Conservation (phyloP, 2,329 filamentous ascomycete species). For the Alternaria metachromatica region DNA sequence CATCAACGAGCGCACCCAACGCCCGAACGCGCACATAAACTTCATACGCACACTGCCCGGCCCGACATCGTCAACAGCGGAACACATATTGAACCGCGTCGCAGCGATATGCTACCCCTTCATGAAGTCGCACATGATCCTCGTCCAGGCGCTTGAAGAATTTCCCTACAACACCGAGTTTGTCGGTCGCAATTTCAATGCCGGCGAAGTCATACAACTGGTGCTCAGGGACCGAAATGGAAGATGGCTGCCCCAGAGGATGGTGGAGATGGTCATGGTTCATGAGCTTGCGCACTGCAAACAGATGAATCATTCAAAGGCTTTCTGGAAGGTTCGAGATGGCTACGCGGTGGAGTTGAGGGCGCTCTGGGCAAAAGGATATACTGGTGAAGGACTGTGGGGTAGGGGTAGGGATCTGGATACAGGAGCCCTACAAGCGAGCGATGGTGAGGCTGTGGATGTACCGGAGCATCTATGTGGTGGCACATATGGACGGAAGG, state of each 20-base stretch:
- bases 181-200: constrained; percentile 88
- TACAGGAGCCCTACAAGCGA: constrained; percentile 47
- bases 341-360: constrained; percentile 74
- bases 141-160: constrained; percentile 71
- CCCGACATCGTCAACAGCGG: constrained; percentile 44
- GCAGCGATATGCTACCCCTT: constrained; percentile 75
- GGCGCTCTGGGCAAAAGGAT: constrained; percentile 70
- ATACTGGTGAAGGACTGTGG: constrained; percentile 85
- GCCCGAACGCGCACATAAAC: constrained; percentile 78
- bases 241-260: constrained; percentile 78
- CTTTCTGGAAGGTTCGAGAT: constrained; percentile 82
- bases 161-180: constrained; percentile 83
- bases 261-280: constrained; percentile 96
- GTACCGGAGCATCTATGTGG: constrained; percentile 73
- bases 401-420: constrained; percentile 70
- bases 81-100: constrained; percentile 47
- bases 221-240: constrained; percentile 73
- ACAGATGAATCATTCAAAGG: constrained; percentile 86
- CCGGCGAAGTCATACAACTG: constrained; percentile 84
- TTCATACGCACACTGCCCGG: constrained; percentile 84
- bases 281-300: constrained; percentile 88
- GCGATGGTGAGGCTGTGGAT: constrained; percentile 33
- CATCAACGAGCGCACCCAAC: constrained; percentile 75
- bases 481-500: constrained; percentile 71
- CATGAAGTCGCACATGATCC: constrained; percentile 55